Conservation (phyloP, 371 early-diverging fungal genomes). For the Mucor sp. region DNA sequence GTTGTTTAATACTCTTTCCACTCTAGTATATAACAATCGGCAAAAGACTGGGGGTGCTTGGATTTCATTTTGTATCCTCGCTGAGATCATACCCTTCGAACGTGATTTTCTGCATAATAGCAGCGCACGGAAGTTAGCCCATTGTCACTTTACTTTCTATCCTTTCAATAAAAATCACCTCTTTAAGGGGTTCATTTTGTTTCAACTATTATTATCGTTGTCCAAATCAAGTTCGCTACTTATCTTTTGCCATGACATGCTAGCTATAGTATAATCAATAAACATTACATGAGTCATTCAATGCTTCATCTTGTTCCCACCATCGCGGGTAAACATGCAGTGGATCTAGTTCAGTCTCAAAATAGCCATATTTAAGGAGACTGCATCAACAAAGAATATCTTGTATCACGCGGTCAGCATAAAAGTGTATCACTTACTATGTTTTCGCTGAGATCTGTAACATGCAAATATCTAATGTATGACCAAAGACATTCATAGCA, state of each 20-base stretch:
- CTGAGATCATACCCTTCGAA: constrained; percentile 53
- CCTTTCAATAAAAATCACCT: neutral
- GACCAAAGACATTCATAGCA: neutral
- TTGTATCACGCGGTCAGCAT: neutral
- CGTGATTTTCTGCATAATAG: constrained; percentile 48
- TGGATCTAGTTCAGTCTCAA: neutral
- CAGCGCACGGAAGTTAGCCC: constrained; percentile 46
- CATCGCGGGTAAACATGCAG: neutral
- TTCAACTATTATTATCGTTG: neutral
- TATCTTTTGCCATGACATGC: neutral
- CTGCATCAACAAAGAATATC: neutral
- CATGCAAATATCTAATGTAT: neutral
- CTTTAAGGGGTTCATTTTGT: neutral
- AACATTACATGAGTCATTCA: neutral
- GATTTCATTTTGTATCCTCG: constrained; percentile 23
- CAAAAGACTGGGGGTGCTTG: constrained; percentile 46
- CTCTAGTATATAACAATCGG: constrained; percentile 21
- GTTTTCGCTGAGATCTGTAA: no score
- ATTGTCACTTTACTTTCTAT: constrained; percentile 2
- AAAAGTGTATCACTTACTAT: neutral
- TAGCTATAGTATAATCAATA: neutral
- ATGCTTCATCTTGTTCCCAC: neutral
- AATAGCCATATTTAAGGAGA: neutral
- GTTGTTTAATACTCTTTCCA: constrained; percentile 4
- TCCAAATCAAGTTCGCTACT: no score